Base-by-base conservation (phyloP, 2,329 filamentous ascomycete species). In the Xylaria sp. region DNA sequence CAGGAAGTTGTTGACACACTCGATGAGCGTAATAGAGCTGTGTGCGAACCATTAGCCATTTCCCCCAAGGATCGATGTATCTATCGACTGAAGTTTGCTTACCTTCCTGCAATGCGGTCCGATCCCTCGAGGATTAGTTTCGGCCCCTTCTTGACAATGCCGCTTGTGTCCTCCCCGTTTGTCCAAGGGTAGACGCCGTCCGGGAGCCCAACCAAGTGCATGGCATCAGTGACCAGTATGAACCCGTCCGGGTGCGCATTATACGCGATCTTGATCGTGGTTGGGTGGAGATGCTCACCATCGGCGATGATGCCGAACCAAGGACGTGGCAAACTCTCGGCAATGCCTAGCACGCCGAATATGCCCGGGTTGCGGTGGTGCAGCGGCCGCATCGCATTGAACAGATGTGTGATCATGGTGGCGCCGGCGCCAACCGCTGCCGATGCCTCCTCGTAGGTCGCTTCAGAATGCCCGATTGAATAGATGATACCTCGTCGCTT, bases 271-370 rank as follows among this genome's bases (percentile, higher is more conserved):
- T 93, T 94, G 77, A 97, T 87, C 0, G 91, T 92, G 1, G 92
- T 94, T 0, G 92, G 91, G 70, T 97, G 93, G 33, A 97, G 81
- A 74, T 97, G 94, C 65, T 96, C 92, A 19, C 94, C 94, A 73
- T 97, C 94, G 3, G 92, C 87, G 64, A 97, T 97, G 72, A 97
- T 86, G 61, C 94, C 94, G 75, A 94, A 97, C 76, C 85, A 97
- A 0, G 93, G 93, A 54, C 89, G 83, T 12, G 78, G 75, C 57
- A 80, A 72, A 64, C 77, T 82, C 70, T 89, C 84, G 8, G 84
- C 84, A 65, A 85, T 85, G 63, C 93, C 92, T 14, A 97, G 80
- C 0, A 96, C 87, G 28, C 94, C 94, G 74, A 96, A 96, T 70
- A 97, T 88, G 38, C 93, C 93, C 0, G 94, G 93, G 76, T 97